Conservation (phyloP, 176 grass and related monocot species). For the Triticum urartu region DNA sequence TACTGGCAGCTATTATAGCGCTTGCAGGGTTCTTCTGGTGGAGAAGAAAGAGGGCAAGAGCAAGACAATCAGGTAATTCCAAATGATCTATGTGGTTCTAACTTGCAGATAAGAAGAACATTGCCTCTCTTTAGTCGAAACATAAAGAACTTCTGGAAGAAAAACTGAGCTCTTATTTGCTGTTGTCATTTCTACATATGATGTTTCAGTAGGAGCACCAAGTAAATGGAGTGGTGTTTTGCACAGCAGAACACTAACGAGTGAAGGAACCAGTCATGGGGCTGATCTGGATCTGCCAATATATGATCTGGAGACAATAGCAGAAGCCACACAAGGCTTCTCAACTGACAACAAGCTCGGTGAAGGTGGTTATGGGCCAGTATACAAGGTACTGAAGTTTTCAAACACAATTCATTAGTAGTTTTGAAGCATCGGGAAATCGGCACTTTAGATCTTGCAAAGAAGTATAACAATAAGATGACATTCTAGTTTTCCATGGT, state of each 20-base stretch:
- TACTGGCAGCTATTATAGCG: slow-evolving; percentile 27
- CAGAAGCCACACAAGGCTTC: slow-evolving; percentile 45
- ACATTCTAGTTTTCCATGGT: background rate
- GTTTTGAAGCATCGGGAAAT: background rate
- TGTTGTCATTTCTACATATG: background rate
- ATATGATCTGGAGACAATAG: slow-evolving; percentile 51
- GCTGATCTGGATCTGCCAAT: slow-evolving; percentile 49
- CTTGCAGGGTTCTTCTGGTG: slow-evolving; percentile 33
- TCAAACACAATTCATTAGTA: background rate
- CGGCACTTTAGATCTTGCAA: background rate
- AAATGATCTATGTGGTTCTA: background rate
- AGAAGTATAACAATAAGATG: background rate
- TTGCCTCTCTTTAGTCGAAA: background rate
- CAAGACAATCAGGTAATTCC: slow-evolving; percentile 41
- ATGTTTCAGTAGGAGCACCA: slow-evolving; percentile 23
- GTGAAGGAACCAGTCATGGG: slow-evolving; percentile 35
- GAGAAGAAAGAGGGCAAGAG: slow-evolving; percentile 39
- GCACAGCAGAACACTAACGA: slow-evolving; percentile 21
- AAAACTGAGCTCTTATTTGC: background rate
- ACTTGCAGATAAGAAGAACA: background rate
- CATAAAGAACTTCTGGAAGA: background rate
- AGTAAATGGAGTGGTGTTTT: slow-evolving; percentile 25
- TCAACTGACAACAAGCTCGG: slow-evolving; percentile 58
- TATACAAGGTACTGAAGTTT: slow-evolving; percentile 51
- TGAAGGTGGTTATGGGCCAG: slow-evolving; percentile 65